Conservation (phyloP, 495 filamentous ascomycete genomes). For the Sabuloglossum arenarium region DNA sequence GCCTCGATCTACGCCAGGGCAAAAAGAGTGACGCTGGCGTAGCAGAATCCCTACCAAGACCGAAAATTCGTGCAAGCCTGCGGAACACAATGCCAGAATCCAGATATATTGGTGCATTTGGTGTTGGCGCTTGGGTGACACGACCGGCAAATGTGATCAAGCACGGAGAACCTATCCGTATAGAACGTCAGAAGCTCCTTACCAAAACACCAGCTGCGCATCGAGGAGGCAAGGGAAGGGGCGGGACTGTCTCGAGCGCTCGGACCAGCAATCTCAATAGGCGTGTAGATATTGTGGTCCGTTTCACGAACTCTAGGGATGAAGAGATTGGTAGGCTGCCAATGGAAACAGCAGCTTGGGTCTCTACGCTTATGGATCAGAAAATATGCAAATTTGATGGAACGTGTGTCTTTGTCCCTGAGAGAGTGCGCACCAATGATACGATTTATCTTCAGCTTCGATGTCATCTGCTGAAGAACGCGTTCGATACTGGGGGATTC, state of each 20-base stretch:
- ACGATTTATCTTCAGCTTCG: constrained; percentile 75
- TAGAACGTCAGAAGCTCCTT: constrained; percentile 67
- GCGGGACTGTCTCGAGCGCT: constrained; percentile 14
- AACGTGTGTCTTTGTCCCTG: constrained; percentile 74
- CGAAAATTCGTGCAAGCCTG: neutral
- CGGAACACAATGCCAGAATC: constrained; percentile 28
- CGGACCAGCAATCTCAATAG: constrained; percentile 20
- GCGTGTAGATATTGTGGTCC: constrained; percentile 68
- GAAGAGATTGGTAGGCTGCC: constrained; percentile 78
- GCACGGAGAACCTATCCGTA: constrained; percentile 58
- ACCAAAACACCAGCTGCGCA: constrained; percentile 28
- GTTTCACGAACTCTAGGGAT: constrained; percentile 64
- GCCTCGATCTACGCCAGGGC: neutral
- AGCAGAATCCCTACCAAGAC: neutral
- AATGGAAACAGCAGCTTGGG: constrained; percentile 80
- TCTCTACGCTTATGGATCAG: constrained; percentile 83
- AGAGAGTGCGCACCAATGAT: constrained; percentile 69
- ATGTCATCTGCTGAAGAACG: constrained; percentile 50
- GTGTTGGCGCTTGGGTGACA: constrained; percentile 84
- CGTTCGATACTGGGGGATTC: constrained; percentile 45
- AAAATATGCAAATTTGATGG: constrained; percentile 76
- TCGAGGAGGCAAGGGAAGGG: constrained; percentile 26
- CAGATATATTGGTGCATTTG: constrained; percentile 82
- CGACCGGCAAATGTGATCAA: constrained; percentile 57
- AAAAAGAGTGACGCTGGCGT: neutral